Percentiles rank a stretch among this genome's conserved stretches.
Evolutionary conservation across 768 basidiomycete genomes (phyloP).

Genomic region (Crucibulum laeve): DNA sequence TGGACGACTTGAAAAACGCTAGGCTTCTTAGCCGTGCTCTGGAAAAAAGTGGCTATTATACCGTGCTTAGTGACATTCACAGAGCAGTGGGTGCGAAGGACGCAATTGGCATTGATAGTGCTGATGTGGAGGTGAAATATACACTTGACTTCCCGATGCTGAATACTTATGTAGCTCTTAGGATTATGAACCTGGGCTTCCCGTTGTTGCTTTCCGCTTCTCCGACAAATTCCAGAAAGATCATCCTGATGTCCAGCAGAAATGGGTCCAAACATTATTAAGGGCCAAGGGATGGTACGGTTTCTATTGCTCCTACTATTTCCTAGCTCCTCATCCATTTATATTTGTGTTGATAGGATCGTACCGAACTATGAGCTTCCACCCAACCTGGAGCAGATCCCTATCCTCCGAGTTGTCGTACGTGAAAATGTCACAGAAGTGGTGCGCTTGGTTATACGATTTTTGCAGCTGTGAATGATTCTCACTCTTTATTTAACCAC

Average conservation of each 20-base stretch:
- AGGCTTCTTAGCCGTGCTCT: constrained; percentile 59
- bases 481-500: constrained; percentile 7
- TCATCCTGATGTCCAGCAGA: constrained; percentile 55
- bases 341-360: constrained; percentile 27
- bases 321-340: not conserved
- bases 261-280: constrained; percentile 51
- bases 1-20: constrained; percentile 57
- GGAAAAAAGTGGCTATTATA: constrained; percentile 50
- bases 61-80: constrained; percentile 56
- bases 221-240: constrained; percentile 50
- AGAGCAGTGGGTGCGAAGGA: constrained; percentile 24
- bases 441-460: constrained; percentile 20
- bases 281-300: constrained; percentile 53
- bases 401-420: constrained; percentile 64
- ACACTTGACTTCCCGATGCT: constrained; percentile 4
- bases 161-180: constrained; percentile 14
- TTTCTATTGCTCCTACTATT: constrained; percentile 8
- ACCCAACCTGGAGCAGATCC: constrained; percentile 45
- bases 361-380: constrained; percentile 50
- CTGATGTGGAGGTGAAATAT: constrained; percentile 51
- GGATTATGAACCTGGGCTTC: constrained; percentile 55
- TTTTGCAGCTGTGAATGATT: not conserved
- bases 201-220: constrained; percentile 66
- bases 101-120: constrained; percentile 39
- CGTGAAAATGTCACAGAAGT: constrained; percentile 55